Evolutionary conservation across 106 monocot genomes (phyloP).

Genomic region (Acorus calamus): DNA sequence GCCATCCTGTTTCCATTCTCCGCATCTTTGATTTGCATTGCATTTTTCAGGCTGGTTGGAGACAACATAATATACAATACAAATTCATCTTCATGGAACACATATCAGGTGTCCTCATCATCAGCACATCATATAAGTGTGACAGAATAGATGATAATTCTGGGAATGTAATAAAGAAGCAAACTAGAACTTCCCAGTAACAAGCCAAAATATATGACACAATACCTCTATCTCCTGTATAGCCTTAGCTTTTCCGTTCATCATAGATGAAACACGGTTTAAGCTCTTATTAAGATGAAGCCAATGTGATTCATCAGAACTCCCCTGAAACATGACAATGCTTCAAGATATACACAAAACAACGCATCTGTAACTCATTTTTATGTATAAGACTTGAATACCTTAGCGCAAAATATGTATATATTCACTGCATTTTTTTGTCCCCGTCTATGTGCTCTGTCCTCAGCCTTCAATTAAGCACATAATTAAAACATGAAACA

Average conservation of each 20-base stretch:
- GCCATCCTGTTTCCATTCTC: too few relatives aligned
- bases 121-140: too few relatives aligned
- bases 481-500: background rate
- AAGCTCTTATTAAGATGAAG: slow-evolving; percentile 75
- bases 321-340: slow-evolving; percentile 39
- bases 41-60: too few relatives aligned
- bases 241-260: slow-evolving; percentile 81
- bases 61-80: too few relatives aligned
- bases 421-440: slow-evolving; percentile 96
- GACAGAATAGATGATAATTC: too few relatives aligned
- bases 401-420: slow-evolving; percentile 96
- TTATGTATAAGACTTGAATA: slow-evolving; percentile 5
- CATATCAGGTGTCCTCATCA: too few relatives aligned
- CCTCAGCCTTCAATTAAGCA: slow-evolving; percentile 63
- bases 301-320: slow-evolving; percentile 83
- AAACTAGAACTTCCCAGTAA: background rate
- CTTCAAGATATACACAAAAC: background rate
- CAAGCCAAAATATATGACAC: background rate
- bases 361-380: background rate
- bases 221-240: slow-evolving; percentile 68
- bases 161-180: too few relatives aligned
- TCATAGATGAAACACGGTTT: slow-evolving; percentile 77
- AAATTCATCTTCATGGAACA: too few relatives aligned
- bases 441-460: slow-evolving; percentile 92
- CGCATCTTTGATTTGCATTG: too few relatives aligned